phyloP scores from a whole-genome alignment of 2,329 filamentous ascomycete species.

The Rhexocercosporidium sp. region DNA sequence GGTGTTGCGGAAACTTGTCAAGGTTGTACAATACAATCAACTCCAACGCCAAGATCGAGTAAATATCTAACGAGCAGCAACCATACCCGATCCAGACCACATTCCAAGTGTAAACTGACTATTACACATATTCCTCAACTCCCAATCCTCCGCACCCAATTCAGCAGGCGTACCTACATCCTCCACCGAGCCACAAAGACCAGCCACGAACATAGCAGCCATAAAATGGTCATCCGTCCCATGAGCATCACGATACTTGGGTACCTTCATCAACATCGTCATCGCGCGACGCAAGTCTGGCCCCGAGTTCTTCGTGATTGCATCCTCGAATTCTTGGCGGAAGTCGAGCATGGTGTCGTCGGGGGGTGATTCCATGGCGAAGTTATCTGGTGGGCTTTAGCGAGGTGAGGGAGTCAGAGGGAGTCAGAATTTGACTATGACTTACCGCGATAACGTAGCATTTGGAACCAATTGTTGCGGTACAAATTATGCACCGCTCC shows the following conservation, averaged over 20 bases:
- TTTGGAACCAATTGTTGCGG: constrained; percentile 68
- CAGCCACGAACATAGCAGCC: constrained; percentile 67
- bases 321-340: constrained; percentile 67
- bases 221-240: constrained; percentile 75
- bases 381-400: constrained; percentile 53
- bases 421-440: neutral
- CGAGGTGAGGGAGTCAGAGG: neutral
- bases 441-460: constrained; percentile 50
- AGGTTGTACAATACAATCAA: too few relatives aligned
- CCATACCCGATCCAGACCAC: constrained; percentile 44
- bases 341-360: constrained; percentile 68
- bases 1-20: too few relatives aligned
- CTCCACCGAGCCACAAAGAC: constrained; percentile 54
- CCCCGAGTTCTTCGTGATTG: constrained; percentile 58
- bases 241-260: constrained; percentile 68
- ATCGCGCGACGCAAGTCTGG: constrained; percentile 59
- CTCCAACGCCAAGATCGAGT: neutral
- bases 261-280: constrained; percentile 71
- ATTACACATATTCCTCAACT: constrained; percentile 49
- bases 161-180: constrained; percentile 50
- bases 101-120: constrained; percentile 40
- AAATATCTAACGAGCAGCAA: neutral
- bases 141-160: constrained; percentile 67
- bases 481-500: constrained; percentile 75
- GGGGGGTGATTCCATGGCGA: constrained; percentile 63